Evolutionary conservation across 164 flowering plant genomes (phyloP).

Genomic region (Chimonanthus praecox): DNA sequence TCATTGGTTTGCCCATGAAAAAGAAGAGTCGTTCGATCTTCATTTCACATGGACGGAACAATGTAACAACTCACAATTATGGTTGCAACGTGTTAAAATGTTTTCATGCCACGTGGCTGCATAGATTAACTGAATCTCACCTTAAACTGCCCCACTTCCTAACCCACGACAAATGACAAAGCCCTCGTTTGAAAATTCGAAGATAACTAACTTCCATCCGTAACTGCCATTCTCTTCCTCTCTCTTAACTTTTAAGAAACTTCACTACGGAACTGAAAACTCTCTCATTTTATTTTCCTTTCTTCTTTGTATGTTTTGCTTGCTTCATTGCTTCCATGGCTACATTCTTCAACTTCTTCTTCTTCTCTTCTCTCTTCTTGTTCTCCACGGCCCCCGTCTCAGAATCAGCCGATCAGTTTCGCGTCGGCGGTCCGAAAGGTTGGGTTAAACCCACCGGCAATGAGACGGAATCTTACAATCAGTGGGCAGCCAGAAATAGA

Average conservation of each 20-base stretch:
- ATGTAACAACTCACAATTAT: neutral
- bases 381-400: slow-evolving; percentile 9
- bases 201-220: neutral
- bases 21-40: too few relatives aligned
- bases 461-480: slow-evolving; percentile 35
- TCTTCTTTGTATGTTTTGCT: neutral
- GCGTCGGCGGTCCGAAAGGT: slow-evolving; percentile 44
- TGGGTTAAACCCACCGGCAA: slow-evolving; percentile 45
- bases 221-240: slow-evolving; percentile 6
- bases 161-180: neutral
- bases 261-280: neutral
- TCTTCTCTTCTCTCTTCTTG: slow-evolving; percentile 5
- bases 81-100: neutral
- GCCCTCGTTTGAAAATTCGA: too few relatives aligned
- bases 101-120: neutral
- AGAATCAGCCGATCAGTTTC: slow-evolving; percentile 31
- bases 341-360: neutral
- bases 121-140: neutral
- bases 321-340: neutral
- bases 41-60: neutral
- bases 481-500: slow-evolving; percentile 50
- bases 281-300: neutral
- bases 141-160: neutral
- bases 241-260: neutral
- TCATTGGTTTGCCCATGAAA: too few relatives aligned